phyloP scores from a whole-genome alignment of 2,329 filamentous ascomycete genomes.

The Pseudogymnoascus sp. region DNA sequence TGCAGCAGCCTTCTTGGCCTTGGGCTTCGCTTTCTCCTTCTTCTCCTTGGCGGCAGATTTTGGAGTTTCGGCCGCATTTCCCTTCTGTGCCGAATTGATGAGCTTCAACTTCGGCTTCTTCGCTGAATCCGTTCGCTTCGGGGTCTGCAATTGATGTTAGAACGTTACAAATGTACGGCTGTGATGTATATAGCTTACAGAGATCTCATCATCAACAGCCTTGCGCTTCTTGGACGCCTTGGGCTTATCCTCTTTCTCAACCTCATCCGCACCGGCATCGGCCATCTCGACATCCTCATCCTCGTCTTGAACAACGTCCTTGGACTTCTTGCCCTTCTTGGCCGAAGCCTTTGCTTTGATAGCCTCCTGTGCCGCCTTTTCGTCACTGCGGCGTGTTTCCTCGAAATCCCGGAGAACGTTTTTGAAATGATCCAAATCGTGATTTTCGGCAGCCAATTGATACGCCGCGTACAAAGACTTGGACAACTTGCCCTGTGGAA shows the following conservation, averaged over 20 bases:
- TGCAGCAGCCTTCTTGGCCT: slow-evolving; percentile 47
- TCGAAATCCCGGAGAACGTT: slow-evolving; percentile 62
- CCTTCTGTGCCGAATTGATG: slow-evolving; percentile 57
- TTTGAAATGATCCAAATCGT: slow-evolving; percentile 78
- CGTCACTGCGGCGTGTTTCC: slow-evolving; percentile 54
- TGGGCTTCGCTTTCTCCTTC: slow-evolving; percentile 29
- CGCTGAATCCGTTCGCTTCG: slow-evolving; percentile 50
- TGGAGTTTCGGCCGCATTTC: slow-evolving; percentile 38
- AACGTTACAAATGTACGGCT: neutral
- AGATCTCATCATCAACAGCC: slow-evolving; percentile 64
- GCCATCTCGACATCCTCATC: slow-evolving; percentile 54
- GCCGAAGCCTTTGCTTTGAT: slow-evolving; percentile 39
- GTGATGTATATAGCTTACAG: slow-evolving; percentile 40
- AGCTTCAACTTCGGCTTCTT: slow-evolving; percentile 62
- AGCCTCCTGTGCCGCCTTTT: slow-evolving; percentile 38
- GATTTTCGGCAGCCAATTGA: slow-evolving; percentile 65
- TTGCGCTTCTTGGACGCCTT: slow-evolving; percentile 71
- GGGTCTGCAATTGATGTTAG: slow-evolving; percentile 35
- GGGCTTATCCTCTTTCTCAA: slow-evolving; percentile 41
- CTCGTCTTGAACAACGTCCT: slow-evolving; percentile 38
- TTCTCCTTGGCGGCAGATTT: slow-evolving; percentile 31
- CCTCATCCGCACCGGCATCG: slow-evolving; percentile 39
- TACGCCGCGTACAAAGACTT: slow-evolving; percentile 76
- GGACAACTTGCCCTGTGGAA: slow-evolving; percentile 63
- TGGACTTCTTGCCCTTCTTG: slow-evolving; percentile 41